Evolutionary conservation across 345 rosid genomes (phyloP).

Genomic region (Streptanthus diversifolius): DNA sequence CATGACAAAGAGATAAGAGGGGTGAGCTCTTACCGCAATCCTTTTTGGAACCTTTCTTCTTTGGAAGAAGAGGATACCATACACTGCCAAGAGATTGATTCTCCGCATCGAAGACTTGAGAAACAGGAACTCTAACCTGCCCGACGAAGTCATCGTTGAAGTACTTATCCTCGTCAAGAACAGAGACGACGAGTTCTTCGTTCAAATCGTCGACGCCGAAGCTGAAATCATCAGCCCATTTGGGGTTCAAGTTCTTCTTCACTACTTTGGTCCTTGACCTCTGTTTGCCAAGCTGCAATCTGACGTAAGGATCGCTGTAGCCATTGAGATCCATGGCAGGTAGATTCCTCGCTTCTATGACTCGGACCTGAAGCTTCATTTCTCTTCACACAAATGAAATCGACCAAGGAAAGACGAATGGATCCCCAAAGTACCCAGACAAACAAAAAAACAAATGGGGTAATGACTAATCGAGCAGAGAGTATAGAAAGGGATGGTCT

Average conservation of each 20-base stretch:
- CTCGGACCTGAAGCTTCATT: slow-evolving; percentile 79
- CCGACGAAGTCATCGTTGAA: slow-evolving; percentile 88
- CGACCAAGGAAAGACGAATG: not conserved
- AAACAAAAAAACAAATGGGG: not conserved
- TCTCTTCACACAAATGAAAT: not conserved
- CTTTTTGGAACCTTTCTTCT: slow-evolving; percentile 70
- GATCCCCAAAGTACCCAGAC: not conserved
- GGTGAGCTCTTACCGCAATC: slow-evolving; percentile 62
- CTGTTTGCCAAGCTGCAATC: slow-evolving; percentile 72
- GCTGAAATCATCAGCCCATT: slow-evolving; percentile 85
- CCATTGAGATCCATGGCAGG: slow-evolving; percentile 93
- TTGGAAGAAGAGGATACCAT: slow-evolving; percentile 82
- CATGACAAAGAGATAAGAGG: not conserved
- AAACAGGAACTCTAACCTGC: slow-evolving; percentile 58
- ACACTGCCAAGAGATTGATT: slow-evolving; percentile 66
- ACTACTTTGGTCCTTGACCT: slow-evolving; percentile 75
- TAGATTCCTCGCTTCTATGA: slow-evolving; percentile 75
- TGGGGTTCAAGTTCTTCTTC: slow-evolving; percentile 83
- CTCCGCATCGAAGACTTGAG: slow-evolving; percentile 67
- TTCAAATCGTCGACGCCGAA: slow-evolving; percentile 93
- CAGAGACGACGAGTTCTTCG: slow-evolving; percentile 71
- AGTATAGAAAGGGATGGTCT: not conserved
- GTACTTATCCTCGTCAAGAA: slow-evolving; percentile 87
- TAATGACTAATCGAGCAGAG: not conserved
- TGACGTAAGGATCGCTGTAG: slow-evolving; percentile 84